Conservation (phyloP, 169 alveolate genomes). For the Ichthyophthirius multifiliis region DNA sequence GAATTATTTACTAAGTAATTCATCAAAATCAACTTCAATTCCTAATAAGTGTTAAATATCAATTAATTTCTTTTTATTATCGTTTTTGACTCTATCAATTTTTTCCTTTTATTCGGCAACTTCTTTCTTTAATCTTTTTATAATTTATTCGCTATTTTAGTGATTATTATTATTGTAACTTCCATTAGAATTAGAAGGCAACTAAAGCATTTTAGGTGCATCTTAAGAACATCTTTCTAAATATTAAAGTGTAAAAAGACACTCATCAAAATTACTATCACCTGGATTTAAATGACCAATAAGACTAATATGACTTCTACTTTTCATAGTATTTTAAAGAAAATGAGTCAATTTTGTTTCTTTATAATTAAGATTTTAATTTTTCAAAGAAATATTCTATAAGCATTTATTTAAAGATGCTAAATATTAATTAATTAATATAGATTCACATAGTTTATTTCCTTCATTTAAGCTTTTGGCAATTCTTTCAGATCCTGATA, state of each 20-base stretch:
- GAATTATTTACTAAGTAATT: no score
- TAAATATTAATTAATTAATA: conserved; percentile 35
- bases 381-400: conserved; percentile 7
- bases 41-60: no score
- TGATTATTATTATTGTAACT: no score
- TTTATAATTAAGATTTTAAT: conserved; percentile 57
- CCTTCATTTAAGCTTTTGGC: conserved; percentile 46
- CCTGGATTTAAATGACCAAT: conserved; percentile 27
- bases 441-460: conserved; percentile 46
- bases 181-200: neutral
- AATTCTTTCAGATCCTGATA: conserved; percentile 60
- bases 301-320: conserved; percentile 19
- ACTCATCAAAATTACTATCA: conserved; percentile 41
- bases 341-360: conserved; percentile 69
- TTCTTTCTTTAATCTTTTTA: no score
- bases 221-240: conserved; percentile 19
- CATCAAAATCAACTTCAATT: no score
- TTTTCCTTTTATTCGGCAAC: no score
- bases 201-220: neutral
- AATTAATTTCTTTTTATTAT: no score
- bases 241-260: conserved; percentile 26
- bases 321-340: conserved; percentile 42
- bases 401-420: conserved; percentile 26
- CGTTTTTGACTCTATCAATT: no score
- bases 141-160: no score